These are phyloP conservation scores for Pythium periplocum DNA, from an alignment of 352 stramenopile genomes.

Conservation along the genomic window DNA sequence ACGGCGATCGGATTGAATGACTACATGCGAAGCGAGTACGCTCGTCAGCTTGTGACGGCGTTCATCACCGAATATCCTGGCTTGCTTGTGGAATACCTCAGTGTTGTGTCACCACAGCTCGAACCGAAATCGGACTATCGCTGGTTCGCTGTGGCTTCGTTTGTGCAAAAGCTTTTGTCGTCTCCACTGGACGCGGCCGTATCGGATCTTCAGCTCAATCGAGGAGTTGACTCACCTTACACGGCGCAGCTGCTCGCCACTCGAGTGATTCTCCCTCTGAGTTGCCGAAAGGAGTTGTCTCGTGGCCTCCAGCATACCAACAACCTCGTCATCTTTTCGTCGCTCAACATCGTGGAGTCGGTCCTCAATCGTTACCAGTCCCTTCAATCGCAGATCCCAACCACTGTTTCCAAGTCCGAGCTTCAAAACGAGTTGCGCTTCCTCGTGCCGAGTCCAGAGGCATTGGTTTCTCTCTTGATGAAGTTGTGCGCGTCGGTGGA, in stretches of 20 bases:
- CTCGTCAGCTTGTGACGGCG: slow-evolving; percentile 45
- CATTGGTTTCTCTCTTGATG: slow-evolving; percentile 71
- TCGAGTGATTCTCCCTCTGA: slow-evolving; percentile 62
- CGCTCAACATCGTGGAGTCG: slow-evolving; percentile 60
- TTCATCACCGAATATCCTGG: slow-evolving; percentile 64
- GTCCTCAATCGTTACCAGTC: slow-evolving; percentile 49
- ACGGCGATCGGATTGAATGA: slow-evolving; percentile 61
- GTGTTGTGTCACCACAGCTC: slow-evolving; percentile 49
- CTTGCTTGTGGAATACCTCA: slow-evolving; percentile 53
- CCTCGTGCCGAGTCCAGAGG: slow-evolving; percentile 69
- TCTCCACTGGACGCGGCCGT: slow-evolving; percentile 39
- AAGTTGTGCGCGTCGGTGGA: slow-evolving; percentile 53
- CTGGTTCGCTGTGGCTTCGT: slow-evolving; percentile 72
- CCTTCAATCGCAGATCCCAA: slow-evolving; percentile 20
- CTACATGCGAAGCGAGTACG: slow-evolving; percentile 38
- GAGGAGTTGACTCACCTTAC: slow-evolving; percentile 4
- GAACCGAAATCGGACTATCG: slow-evolving; percentile 69
- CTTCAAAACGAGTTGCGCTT: slow-evolving; percentile 65
- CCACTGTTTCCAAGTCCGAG: slow-evolving; percentile 17
- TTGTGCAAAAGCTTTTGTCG: slow-evolving; percentile 63
- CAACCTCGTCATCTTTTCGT: slow-evolving; percentile 69
- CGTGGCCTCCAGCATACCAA: slow-evolving; percentile 74
- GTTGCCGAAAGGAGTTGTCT: slow-evolving; percentile 74
- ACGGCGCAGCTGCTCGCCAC: slow-evolving; percentile 45
- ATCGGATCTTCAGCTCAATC: slow-evolving; percentile 14